Percentiles rank a stretch among this genome's conserved stretches.
These are phyloP conservation scores for Cryphonectria carpinicola DNA, from an alignment of 2,329 filamentous ascomycete genomes.

Conservation along the genomic window DNA sequence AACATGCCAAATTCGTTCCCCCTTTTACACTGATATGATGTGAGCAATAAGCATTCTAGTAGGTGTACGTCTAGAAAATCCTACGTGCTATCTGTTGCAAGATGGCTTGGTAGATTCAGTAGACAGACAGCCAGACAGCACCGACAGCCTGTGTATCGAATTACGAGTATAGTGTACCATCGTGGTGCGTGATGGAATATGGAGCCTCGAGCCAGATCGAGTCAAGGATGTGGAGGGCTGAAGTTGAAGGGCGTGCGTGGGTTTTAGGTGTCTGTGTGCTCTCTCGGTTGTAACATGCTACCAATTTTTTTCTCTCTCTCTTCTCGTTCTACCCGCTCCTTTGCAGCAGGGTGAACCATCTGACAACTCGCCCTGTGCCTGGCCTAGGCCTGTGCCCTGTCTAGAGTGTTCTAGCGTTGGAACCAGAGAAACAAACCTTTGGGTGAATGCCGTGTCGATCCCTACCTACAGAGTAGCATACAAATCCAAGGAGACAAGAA, in stretches of 20 bases:
- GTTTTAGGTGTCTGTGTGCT: slow-evolving; percentile 5
- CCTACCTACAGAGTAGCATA: not conserved
- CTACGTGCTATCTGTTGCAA: not conserved
- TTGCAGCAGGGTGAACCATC: not conserved
- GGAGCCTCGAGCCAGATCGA: not conserved
- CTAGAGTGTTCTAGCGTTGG: not conserved
- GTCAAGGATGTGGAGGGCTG: slow-evolving; percentile 5
- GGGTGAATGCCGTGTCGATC: not conserved
- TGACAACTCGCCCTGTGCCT: not conserved
- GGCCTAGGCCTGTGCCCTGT: not conserved
- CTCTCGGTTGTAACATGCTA: not conserved
- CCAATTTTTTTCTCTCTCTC: not conserved
- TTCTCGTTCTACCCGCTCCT: no score
- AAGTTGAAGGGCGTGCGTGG: not conserved
- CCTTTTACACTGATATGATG: not conserved
- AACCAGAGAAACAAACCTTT: not conserved
- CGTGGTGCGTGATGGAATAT: not conserved
- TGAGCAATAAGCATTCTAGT: not conserved
- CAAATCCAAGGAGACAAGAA: not conserved
- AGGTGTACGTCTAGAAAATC: not conserved
- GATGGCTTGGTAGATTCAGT: not conserved
- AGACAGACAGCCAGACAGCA: no score
- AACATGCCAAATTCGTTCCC: not conserved
- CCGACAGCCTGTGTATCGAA: not conserved
- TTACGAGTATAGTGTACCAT: not conserved